These are phyloP conservation scores for Immersiella caudata DNA, from an alignment of 495 filamentous ascomycete genomes.

Conservation along the genomic window DNA sequence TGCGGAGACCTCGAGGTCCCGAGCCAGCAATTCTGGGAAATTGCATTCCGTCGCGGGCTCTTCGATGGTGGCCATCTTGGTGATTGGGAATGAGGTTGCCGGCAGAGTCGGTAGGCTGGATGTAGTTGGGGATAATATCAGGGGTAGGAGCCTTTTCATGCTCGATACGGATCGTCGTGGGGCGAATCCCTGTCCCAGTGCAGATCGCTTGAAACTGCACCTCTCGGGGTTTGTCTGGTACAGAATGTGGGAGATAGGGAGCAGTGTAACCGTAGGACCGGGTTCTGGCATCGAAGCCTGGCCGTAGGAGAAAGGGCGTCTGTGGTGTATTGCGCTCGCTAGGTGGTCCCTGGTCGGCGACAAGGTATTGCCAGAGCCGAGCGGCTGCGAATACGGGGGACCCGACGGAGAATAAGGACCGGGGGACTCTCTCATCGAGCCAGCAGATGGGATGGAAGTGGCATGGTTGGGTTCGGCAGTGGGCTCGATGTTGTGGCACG, in stretches of 20 bases:
- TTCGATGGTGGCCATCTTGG: constrained; percentile 19
- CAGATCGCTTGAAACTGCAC: constrained; percentile 26
- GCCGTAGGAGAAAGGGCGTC: constrained; percentile 12
- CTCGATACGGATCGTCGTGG: constrained; percentile 32
- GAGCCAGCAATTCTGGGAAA: constrained; percentile 49
- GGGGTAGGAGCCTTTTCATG: constrained; percentile 24
- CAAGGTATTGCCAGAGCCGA: constrained; percentile 14
- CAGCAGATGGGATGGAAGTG: constrained; percentile 1
- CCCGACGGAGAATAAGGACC: constrained; percentile 13
- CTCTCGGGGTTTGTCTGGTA: constrained; percentile 27
- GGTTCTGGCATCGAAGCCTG: constrained; percentile 27
- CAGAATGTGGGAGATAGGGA: constrained; percentile 24
- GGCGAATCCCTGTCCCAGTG: constrained; percentile 34
- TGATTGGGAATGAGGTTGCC: not conserved
- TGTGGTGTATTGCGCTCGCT: constrained; percentile 1
- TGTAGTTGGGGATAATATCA: constrained; percentile 21
- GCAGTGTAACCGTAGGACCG: constrained; percentile 33
- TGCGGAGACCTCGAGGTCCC: constrained; percentile 44
- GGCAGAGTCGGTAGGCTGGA: constrained; percentile 4
- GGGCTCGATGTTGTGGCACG: constrained; percentile 24
- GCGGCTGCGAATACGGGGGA: constrained; percentile 3
- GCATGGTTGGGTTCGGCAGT: constrained; percentile 3
- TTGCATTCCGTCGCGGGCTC: constrained; percentile 40
- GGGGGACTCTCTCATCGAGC: constrained; percentile 10
- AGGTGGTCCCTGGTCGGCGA: constrained; percentile 9